Evolutionary conservation across 768 basidiomycete species (phyloP).

Genomic region (Tremella mesenterica): DNA sequence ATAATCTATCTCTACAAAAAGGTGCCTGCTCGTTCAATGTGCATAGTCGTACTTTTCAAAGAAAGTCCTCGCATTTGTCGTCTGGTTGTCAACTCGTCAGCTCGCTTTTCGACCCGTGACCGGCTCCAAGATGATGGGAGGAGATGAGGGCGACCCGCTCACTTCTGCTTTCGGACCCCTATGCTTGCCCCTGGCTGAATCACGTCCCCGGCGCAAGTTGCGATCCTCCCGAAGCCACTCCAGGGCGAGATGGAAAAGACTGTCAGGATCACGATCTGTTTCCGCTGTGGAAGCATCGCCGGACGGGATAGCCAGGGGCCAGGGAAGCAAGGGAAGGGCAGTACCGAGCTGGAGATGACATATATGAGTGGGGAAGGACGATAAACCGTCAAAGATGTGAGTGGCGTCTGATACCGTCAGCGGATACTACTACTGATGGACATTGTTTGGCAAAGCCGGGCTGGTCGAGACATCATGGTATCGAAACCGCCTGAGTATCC

Average conservation of each 20-base stretch:
- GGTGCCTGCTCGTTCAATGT: no score
- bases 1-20: no score
- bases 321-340: conserved; percentile 54
- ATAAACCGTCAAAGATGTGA: conserved; percentile 91
- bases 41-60: conserved; percentile 45
- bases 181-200: conserved; percentile 54
- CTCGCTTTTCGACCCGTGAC: not conserved
- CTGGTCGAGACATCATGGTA: not conserved
- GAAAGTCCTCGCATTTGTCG: conserved; percentile 42
- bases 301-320: conserved; percentile 51
- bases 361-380: conserved; percentile 84
- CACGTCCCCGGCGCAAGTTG: conserved; percentile 46
- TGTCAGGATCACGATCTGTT: conserved; percentile 17
- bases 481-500: not conserved
- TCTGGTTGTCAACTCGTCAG: conserved; percentile 21
- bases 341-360: conserved; percentile 84
- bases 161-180: conserved; percentile 43
- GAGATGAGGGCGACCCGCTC: conserved; percentile 12
- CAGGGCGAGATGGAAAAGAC: conserved; percentile 65
- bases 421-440: not conserved
- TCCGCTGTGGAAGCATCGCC: not conserved
- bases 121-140: not conserved
- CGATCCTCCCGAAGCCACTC: conserved; percentile 83
- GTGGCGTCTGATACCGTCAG: conserved; percentile 62
- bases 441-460: not conserved